Base-by-base conservation (phyloP, 768 basidiomycete species). In the Gloeophyllum trabeum region DNA sequence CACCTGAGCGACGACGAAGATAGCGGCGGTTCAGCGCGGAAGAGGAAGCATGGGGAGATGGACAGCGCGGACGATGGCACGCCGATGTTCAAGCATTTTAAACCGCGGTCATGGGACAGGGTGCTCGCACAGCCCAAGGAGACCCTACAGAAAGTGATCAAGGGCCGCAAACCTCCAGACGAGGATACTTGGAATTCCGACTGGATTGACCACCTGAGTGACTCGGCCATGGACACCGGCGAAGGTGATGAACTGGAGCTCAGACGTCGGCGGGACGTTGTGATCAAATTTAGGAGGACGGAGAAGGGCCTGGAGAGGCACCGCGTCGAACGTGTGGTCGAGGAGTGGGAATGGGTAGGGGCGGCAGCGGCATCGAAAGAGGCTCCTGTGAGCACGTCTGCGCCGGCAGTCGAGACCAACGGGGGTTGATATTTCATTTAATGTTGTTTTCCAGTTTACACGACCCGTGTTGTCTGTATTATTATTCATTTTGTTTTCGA, bases 1-100 rank as follows among this genome's bases (percentile, higher is more conserved):
- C 64, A 74, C 45, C 55, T 64, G 13, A 86, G 82, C 51, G 84
- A 85, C 40, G 82, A 81, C 42, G 85, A 89, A 42, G 64, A 61
- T n/a, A 50, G 51, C 41, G 55, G 56, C 41, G 60, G 56, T 32
- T 43, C 32, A 53, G 30, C 47, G 28, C 58, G 59, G 41, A 64
- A 65, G 1, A 51, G 53, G 25, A 76, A 74, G 54, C 61, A 69
- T 23, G 66, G 65, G 50, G 65, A 54, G 56, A 58, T 58, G 45
- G 70, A 56, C 51, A 59, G 35, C 51, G 54, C 24, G 42, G 55
- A 40, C 22, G 52, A 46, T 6, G 42, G 48, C 20, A 42, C 43
- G 4, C 48, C 51, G 10, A 54, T 53, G 13, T 85, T 86, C 57
- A 70, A 63, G 46, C 76, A 88, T 54, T 88, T 84, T 63, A 70